Conservation (phyloP, 345 rosid species). For the Linum usitatissimum region DNA sequence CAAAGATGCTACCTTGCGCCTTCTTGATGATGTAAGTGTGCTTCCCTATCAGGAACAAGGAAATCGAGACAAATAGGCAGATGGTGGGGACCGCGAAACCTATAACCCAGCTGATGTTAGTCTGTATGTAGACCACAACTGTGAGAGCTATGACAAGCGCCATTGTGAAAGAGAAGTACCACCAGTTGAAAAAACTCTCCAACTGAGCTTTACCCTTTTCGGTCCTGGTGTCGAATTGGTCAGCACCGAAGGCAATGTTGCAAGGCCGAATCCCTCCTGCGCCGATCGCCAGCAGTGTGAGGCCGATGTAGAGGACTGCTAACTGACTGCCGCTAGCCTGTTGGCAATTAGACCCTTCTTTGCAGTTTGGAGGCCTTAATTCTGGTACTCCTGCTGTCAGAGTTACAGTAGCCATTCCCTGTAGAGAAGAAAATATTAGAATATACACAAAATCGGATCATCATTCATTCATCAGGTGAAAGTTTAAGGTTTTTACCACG, state of each 20-base stretch:
- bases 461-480: not conserved
- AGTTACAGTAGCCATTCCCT: slow-evolving; percentile 58
- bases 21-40: slow-evolving; percentile 33
- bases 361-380: slow-evolving; percentile 38
- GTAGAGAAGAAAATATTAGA: not conserved
- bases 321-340: slow-evolving; percentile 41
- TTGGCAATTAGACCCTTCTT: slow-evolving; percentile 19
- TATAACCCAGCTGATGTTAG: slow-evolving; percentile 54
- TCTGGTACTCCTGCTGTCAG: slow-evolving; percentile 35
- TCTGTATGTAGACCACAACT: slow-evolving; percentile 51
- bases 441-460: not conserved
- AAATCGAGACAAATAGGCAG: slow-evolving; percentile 38
- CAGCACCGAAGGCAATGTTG: slow-evolving; percentile 77
- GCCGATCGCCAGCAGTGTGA: slow-evolving; percentile 47
- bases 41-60: slow-evolving; percentile 44
- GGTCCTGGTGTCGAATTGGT: slow-evolving; percentile 50
- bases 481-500: slow-evolving; percentile 21
- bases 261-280: slow-evolving; percentile 69
- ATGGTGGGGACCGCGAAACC: slow-evolving; percentile 54
- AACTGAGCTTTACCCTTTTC: slow-evolving; percentile 40
- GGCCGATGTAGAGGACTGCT: slow-evolving; percentile 30
- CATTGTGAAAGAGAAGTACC: slow-evolving; percentile 65
- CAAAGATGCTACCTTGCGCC: slow-evolving; percentile 49
- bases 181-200: slow-evolving; percentile 71
- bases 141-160: slow-evolving; percentile 48